Base-by-base conservation (phyloP, 257 asterid species). In the Solanum clarkiae region DNA sequence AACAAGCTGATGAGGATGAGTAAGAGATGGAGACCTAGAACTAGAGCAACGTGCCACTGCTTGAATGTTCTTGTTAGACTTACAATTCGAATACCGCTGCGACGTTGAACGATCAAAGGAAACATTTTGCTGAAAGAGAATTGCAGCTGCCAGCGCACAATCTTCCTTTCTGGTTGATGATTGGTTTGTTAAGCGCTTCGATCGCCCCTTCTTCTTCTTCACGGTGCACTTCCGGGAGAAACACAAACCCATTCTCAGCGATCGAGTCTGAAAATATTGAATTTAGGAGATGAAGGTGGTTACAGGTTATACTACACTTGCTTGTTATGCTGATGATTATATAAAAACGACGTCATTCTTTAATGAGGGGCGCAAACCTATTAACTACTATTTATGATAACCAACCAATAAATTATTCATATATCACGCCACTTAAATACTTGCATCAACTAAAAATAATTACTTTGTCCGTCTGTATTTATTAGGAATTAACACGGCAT, bases 1-100 rank as follows among this genome's bases (percentile, higher is more conserved):
- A 86, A 93, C 91, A 72, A 95, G 98, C 89, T 94, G 98, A 84
- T 95, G 98, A 84, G 98, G 98, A 94, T 95, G 98, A 85, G 97
- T 91, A 10, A 94, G 92, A 68, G 98, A 95, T 81, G 94, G 92
- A 85, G 96, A 93, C 84, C 98, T 90, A 85, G 98, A 87, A 88
- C 98, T 97, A 57, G 98, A 94, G 88, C 98, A 88, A 84, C 99
- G 90, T 32, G 96, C 94, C 89, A 95, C 72, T 22, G 88, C 83
- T 86, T 91, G 95, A 88, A 88, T 18, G 20, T 57, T 92, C 91
- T 83, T 94, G 87, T 88, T 94, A 72, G 92, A 90, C 53, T 54
- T 86, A 51, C 92, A 92, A 24, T 70, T 86, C 36, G 94, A 88
- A 86, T 90, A 94, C 91, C 97, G 90, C 93, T 90, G 84, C 62